phyloP scores from a whole-genome alignment of 31 red algal species.

The Endocladia muricata region DNA sequence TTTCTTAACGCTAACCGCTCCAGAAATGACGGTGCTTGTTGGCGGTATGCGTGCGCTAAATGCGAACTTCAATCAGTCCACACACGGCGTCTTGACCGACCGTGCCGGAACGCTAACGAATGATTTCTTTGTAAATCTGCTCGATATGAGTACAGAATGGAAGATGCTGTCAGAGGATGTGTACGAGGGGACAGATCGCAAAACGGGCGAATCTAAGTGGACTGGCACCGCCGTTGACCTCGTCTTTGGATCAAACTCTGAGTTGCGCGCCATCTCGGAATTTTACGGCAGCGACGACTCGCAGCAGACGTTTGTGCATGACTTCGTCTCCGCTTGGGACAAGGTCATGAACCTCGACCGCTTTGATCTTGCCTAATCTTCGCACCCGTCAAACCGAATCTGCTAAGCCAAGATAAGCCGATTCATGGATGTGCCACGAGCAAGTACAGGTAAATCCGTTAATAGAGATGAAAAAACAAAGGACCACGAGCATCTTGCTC shows the following conservation, averaged over 20 bases:
- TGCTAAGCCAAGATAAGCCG: too few species aligned
- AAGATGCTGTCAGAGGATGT: neutral
- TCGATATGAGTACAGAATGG: slow-evolving; percentile 2
- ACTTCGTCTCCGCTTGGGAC: slow-evolving; percentile 17
- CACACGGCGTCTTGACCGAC: slow-evolving; percentile 18
- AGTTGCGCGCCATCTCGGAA: neutral
- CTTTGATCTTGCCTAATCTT: slow-evolving; percentile 12
- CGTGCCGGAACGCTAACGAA: neutral
- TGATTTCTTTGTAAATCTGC: slow-evolving; percentile 12
- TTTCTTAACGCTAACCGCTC: slow-evolving; percentile 4
- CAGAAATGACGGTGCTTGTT: slow-evolving; percentile 8
- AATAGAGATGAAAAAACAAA: too few species aligned
- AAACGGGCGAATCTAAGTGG: neutral
- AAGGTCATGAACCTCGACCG: slow-evolving; percentile 26
- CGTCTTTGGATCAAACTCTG: slow-evolving; percentile 21
- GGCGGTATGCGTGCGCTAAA: neutral
- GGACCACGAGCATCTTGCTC: too few species aligned
- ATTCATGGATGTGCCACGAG: too few species aligned
- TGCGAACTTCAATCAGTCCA: neutral
- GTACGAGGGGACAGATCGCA: neutral
- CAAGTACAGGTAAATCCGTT: too few species aligned
- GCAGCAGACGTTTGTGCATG: neutral
- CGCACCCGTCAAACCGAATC: too few species aligned
- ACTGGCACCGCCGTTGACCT: slow-evolving; percentile 3
- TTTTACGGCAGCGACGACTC: neutral